Evolutionary conservation across 2,329 filamentous ascomycete species (phyloP), one percentile per base, ranked within the genome.

Genomic region (Stagonosporopsis chrysanthemi): DNA sequence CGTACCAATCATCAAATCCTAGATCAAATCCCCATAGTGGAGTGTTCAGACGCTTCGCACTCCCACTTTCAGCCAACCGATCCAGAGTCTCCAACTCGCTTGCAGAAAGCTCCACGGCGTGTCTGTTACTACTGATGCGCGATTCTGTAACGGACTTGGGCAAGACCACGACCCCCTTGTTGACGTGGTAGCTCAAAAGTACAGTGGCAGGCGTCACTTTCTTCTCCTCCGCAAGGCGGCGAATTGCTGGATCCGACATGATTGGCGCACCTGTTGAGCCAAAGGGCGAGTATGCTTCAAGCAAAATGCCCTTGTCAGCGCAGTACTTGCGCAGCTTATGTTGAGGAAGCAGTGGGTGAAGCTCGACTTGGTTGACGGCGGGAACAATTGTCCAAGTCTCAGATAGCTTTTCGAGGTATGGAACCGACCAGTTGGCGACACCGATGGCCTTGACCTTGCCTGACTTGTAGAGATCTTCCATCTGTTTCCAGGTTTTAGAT

Each of bases 151-250:
- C 88, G 48, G 85, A 89, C 83, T 96, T 96, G 64, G 91, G 91
- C 68, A 96, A 90, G 48, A 96, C 90, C 24, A 43, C 40, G 4
- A 43, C 40, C 4, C 40, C 58, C 29, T 52, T 49, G 84, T 95
- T 91, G 11, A 90, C 95, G 36, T 90, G 86, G 91, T 92, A 96
- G 71, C 91, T 84, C 67, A 96, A 83, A 60, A 96, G 82, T 36
- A 96, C 82, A 82, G 96, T 90, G 12, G 90, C 88, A 9, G 90
- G 83, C 12, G 86, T 85, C 29, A 88, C 83, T 3, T 85, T 82
- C 6, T 85, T 82, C 64, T 84, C 82, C 65, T 83, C 79, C 35
- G 88, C 89, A 64, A 44, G 88, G 88, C 65, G 24, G 7, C 40
- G 40, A 43, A 43, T 43, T 6, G 85, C 83, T 73, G 88, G 80